Evolutionary conservation across 2,329 filamentous ascomycete genomes (phyloP), one percentile per base, ranked within the genome.

Genomic region (Cordyceps javanica): DNA sequence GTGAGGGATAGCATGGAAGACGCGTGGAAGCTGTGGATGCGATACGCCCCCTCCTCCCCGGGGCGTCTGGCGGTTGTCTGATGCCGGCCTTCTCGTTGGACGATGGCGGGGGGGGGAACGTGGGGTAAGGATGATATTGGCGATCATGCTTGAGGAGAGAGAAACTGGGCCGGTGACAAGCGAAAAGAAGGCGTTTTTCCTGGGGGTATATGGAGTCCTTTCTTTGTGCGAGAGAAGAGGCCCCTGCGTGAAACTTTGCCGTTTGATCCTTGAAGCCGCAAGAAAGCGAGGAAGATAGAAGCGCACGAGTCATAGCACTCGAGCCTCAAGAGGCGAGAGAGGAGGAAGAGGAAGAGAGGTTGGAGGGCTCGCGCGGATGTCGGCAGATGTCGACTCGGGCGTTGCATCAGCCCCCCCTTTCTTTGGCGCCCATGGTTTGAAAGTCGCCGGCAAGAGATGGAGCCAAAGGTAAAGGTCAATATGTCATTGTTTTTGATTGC

Each of bases 11-110:
- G 23, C 13, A 44, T 53, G 39, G 51, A 54, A 54, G 51, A 21
- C 41, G 28, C 16, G 9, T 55, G 44, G 53, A 55, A 55, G 53
- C 32, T 55, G 53, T 55, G 53, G 53, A 48, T 55, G 39, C 39
- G 19, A 13, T 5, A 14, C 13, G 7, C 5, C 34, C 14, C 32
- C 7, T 28, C 41, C n/a, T 46, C 16, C 16, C 10, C 6, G 16
- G 13, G 39, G 25, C 7, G 19, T n/a, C n/a, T n/a, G n/a, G n/a
- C n/a, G n/a, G n/a, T n/a, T n/a, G 21, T 14, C 23, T 51, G 30
- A 23, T 49, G 28, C 5, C 28, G 7, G 26, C 7, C 5, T 14
- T 23, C 19, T 34, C 11, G 38, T 44, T 53, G 51, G 51, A 14
- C n/a, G 34, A 38, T 21, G 25, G 23, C 14, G 16, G n/a, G 16